Conservation (phyloP, 225 moss, liverwort and hornwort species). For the Lunularia cruciata region DNA sequence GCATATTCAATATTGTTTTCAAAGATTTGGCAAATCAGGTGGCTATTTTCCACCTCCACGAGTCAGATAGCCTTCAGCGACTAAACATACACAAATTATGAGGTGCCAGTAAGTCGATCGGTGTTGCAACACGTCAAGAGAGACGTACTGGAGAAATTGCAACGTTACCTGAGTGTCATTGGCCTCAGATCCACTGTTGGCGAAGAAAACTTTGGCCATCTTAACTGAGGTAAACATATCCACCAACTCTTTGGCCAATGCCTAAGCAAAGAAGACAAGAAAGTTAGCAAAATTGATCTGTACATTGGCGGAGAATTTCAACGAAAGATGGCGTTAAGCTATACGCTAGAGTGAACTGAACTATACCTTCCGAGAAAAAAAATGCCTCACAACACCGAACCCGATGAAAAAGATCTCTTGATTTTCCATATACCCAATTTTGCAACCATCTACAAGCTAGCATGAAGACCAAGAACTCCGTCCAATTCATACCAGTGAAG, state of each 20-base stretch:
- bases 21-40: too few species aligned
- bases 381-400: neutral
- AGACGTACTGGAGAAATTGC: neutral
- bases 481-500: slow-evolving; percentile 58
- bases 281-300: too few species aligned
- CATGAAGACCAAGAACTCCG: neutral
- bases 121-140: neutral
- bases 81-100: neutral
- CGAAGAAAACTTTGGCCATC: slow-evolving; percentile 89
- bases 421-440: too few species aligned
- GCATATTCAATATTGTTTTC: too few species aligned
- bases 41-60: too few species aligned
- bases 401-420: neutral
- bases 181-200: slow-evolving; percentile 96
- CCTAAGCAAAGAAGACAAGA: too few species aligned
- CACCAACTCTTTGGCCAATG: slow-evolving; percentile 62
- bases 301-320: neutral
- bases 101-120: neutral
- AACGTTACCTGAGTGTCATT: slow-evolving; percentile 84
- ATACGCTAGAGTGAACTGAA: neutral
- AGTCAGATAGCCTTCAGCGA: neutral
- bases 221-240: slow-evolving; percentile 71
- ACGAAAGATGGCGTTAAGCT: neutral
- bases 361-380: neutral
- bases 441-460: too few species aligned